phyloP scores from a whole-genome alignment of 1,284 basidiomycete genomes.

The Coriolopsis trogii region DNA sequence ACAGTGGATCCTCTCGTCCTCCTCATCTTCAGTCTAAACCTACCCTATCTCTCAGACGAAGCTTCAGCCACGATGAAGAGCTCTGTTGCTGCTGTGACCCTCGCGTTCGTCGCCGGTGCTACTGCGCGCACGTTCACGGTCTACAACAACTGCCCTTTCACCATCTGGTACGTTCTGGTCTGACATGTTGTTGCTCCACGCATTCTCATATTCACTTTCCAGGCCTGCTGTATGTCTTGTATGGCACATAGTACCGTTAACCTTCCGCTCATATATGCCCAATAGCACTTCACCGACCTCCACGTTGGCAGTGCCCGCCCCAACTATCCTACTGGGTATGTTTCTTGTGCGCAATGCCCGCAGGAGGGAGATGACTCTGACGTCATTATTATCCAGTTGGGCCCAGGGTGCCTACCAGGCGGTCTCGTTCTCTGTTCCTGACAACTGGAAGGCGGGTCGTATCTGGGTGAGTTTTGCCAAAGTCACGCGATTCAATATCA shows the following conservation, averaged over 20 bases:
- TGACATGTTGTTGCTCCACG: background rate
- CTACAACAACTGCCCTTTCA: constrained; percentile 24
- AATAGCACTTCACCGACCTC: constrained; percentile 37
- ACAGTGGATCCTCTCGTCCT: background rate
- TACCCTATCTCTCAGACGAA: no score
- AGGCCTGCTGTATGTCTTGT: constrained; percentile 10
- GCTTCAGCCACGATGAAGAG: constrained; percentile 5
- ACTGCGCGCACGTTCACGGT: constrained; percentile 22
- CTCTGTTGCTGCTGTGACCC: constrained; percentile 2
- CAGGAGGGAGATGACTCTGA: no score
- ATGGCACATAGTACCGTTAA: background rate
- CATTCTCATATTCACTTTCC: background rate
- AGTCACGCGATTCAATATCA: background rate
- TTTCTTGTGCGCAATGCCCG: no score
- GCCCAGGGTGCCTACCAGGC: constrained; percentile 32
- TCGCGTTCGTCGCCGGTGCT: constrained; percentile 6
- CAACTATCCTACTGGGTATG: constrained; percentile 34
- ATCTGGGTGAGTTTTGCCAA: constrained; percentile 40
- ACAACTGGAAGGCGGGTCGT: constrained; percentile 43
- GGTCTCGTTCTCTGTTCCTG: constrained; percentile 38
- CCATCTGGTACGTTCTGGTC: constrained; percentile 16
- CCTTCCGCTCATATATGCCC: no score
- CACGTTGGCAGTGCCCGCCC: constrained; percentile 32
- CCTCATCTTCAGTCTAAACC: no score
- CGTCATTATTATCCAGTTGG: constrained; percentile 28